Evolutionary conservation across 352 stramenopile species (phyloP).

Genomic region (Poterioochromonas sp.): DNA sequence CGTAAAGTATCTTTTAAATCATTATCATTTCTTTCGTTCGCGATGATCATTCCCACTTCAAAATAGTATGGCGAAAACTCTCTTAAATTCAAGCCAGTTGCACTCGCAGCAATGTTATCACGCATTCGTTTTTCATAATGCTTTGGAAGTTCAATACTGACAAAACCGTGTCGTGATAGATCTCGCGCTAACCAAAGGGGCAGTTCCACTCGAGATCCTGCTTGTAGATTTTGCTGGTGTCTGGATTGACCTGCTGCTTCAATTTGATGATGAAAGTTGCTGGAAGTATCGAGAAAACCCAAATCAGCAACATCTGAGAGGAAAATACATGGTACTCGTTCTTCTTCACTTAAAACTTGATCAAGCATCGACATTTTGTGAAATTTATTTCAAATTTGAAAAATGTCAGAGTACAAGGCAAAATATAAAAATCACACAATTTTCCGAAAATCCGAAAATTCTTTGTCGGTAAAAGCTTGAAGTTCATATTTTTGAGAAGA

Average conservation of each 20-base stretch:
- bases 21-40: neutral
- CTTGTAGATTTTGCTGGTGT: conserved; percentile 9
- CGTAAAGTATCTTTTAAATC: conserved; percentile 26
- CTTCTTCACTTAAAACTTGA: conserved; percentile 28
- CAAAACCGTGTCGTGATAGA: neutral
- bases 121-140: conserved; percentile 19
- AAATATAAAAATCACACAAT: no score
- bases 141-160: conserved; percentile 28
- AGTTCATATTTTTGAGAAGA: no score
- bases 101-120: conserved; percentile 20
- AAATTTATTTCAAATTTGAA: no score
- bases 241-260: no score
- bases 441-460: no score
- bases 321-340: conserved; percentile 19
- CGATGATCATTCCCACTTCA: conserved; percentile 21
- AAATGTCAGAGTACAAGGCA: no score
- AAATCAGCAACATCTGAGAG: neutral
- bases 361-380: no score
- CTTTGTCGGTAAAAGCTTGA: no score
- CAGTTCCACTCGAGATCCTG: conserved; percentile 5
- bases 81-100: conserved; percentile 16
- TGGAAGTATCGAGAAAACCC: conserved; percentile 12
- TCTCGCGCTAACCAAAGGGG: conserved; percentile 4
- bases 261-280: neutral
- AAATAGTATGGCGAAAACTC: conserved; percentile 33